Base-by-base conservation (phyloP, 192 early-diverging fungal genomes). In the Dissophora ornata region DNA sequence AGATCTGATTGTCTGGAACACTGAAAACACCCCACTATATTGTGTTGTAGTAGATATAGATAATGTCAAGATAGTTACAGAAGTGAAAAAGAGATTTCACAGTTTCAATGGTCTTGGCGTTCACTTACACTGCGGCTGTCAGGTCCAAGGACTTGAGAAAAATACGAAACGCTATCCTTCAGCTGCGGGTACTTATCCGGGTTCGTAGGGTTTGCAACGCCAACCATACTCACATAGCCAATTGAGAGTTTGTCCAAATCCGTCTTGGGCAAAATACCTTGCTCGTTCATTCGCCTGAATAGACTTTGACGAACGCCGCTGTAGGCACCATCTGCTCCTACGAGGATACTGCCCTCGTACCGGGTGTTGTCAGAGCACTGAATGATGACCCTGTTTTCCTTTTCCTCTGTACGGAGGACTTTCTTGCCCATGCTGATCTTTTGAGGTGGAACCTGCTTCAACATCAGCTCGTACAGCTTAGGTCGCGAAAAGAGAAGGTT, bases 301-400 rank as follows among this genome's bases (percentile, higher is more conserved):
- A 74, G 28, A n/a, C 32, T 55, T 16, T 74, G 54, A 9, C 70
- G 53, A n/a, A 74, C 62, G 1, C 28, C 47, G 26, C 62, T 65
- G 22, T 74, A 74, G 0, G 70, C 47, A 0, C 70, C 70, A 45
- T 45, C 44, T 6, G 44, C 44, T n/a, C 44, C 44, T 6, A 74
- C 49, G 15, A 74, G 62, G 41, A 74, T 53, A 19, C 58, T 48
- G 13, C 62, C 61, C 3, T 44, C 22, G 38, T 59, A 52, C 12
- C 0, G 16, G 21, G 55, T 45, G 45, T 54, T 28, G 21, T 74
- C 70, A 16, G 45, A 29, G 18, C 53, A 59, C 10, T 59, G 32
- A 22, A 65, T 59, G 6, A 45, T 45, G 26, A 65, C 62, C 15
- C 48, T 28, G 36, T 45, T 59, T 3, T 58, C 56, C 13, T 59